Evolutionary conservation across 1,284 basidiomycete genomes (phyloP), one percentile per base, ranked within the genome.

Genomic region (Microbotryomycetes sp.): DNA sequence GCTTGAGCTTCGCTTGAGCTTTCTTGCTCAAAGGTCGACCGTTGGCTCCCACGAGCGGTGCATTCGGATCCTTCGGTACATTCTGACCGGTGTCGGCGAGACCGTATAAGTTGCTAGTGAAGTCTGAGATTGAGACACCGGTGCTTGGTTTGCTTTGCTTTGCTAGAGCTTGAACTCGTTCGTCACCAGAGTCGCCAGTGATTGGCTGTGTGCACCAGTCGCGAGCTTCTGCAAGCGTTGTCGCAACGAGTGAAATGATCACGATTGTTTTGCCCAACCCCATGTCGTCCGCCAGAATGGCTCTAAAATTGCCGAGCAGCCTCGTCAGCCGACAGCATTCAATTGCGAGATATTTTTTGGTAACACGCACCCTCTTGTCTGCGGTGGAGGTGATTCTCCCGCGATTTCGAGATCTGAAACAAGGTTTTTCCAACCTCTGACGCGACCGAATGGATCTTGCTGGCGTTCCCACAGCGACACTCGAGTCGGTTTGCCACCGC

Each of bases 251-350:
- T 4, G 94, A 88, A 36, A 84, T 81, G 45, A 97, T 86, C 30
- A 92, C 91, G 58, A 98, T 92, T 0, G 96, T 98, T 78, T 98
- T 98, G 29, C 96, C 96, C 15, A 99, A 83, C 70, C 96, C 96
- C 72, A 73, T 79, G 53, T 79, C 78, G 65, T 79, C 78, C 26
- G 77, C 77, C 36, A 99, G 80, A 68, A 99, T 92, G 1, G 92
- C 84, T 28, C 62, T 64, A 50, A 19, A 28, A n/a, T n/a, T 42
- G 36, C 36, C 9, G 23, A 22, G 14, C 12, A 42, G 36, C 19
- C 36, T 12, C 36, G 36, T 42, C 36, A 42, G 36, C 19, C 36
- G n/a, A n/a, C n/a, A n/a, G n/a, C n/a, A n/a, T n/a, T n/a, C n/a
- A n/a, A n/a, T n/a, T n/a, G n/a, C n/a, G n/a, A n/a, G n/a, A n/a